Base-by-base conservation (phyloP, 73 alveolate species). In the Paramecium primaurelia region DNA sequence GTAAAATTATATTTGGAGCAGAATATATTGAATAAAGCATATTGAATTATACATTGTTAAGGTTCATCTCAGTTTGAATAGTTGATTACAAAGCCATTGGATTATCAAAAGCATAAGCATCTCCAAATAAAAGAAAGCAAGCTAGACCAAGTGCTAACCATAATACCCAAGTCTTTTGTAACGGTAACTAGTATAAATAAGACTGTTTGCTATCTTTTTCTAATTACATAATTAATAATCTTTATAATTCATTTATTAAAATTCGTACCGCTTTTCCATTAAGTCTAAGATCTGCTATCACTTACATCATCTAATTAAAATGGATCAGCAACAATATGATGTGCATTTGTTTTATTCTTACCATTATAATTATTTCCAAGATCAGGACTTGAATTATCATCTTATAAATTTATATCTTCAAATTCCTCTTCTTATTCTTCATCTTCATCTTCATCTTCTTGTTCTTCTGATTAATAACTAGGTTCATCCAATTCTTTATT, bases 21-120 rank as follows among this genome's bases (percentile, higher is more conserved):
- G 94, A 89, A 47, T 89, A 71, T 37, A 89, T 73, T 4, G 94
- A 71, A 51, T 89, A 89, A 18, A 89, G 84, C 75, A 89, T 71
- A 14, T 83, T 89, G 75, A 71, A 89, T 71, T 71, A 25, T 8
- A 89, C 34, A 26, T 80, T 80, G 34, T 47, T 80, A 9, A 80
- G 45, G 30, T 36, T 64, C 91, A 80, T 80, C 32, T 80, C 91
- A 0, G 22, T 38, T 80, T 80, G 75, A 4, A 80, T 80, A 6
- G 91, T 45, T 0, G 58, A 44, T 47, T 80, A 28, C 32, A 80
- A 26, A 44, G 91, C 91, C 91, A 80, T 80, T 3, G 91, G 91
- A 44, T 80, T 80, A 8, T 80, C 91, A 45, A 80, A 80, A 11
- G 91, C 91, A 80, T 80, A 80, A 10, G 77, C 71, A 80, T 80